Evolutionary conservation across 2,329 filamentous ascomycete genomes (phyloP).

Genomic region (Exophiala oligosperma): DNA sequence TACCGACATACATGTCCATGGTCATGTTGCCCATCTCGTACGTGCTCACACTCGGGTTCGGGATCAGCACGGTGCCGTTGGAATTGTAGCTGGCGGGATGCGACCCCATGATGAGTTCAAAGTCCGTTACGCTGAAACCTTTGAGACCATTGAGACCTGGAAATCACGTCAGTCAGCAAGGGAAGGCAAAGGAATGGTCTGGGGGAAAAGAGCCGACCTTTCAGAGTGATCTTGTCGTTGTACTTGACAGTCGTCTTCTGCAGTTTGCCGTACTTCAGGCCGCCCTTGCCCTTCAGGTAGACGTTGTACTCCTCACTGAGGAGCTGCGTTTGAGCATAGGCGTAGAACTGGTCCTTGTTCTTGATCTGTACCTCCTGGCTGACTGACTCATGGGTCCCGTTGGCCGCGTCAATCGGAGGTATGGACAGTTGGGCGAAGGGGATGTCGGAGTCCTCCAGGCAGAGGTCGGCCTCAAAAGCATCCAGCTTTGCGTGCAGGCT

Average conservation of each 20-base stretch:
- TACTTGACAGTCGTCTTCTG: slow-evolving; percentile 54
- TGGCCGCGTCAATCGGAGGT: slow-evolving; percentile 45
- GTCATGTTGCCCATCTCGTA: slow-evolving; percentile 60
- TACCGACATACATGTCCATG: slow-evolving; percentile 52
- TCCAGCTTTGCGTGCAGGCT: slow-evolving; percentile 57
- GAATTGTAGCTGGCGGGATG: slow-evolving; percentile 53
- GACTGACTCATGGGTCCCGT: slow-evolving; percentile 44
- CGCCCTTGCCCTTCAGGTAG: slow-evolving; percentile 53
- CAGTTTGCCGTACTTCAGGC: slow-evolving; percentile 52
- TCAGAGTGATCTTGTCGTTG: slow-evolving; percentile 58
- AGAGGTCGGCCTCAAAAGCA: slow-evolving; percentile 53
- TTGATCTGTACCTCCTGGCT: slow-evolving; percentile 46
- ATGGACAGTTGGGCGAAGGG: slow-evolving; percentile 49
- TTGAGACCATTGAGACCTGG: slow-evolving; percentile 60
- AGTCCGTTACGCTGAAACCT: slow-evolving; percentile 51
- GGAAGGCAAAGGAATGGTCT: neutral
- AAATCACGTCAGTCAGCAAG: neutral
- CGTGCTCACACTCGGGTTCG: slow-evolving; percentile 61
- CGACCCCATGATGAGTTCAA: slow-evolving; percentile 45
- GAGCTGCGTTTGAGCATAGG: slow-evolving; percentile 52
- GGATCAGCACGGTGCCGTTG: slow-evolving; percentile 55
- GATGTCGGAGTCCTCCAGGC: slow-evolving; percentile 43
- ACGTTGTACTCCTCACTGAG: slow-evolving; percentile 50
- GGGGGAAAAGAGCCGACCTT: slow-evolving; percentile 42
- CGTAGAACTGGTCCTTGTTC: slow-evolving; percentile 47